Evolutionary conservation across 192 early-diverging fungal genomes (phyloP).

Genomic region (Phlyctochytrium planicorne): DNA sequence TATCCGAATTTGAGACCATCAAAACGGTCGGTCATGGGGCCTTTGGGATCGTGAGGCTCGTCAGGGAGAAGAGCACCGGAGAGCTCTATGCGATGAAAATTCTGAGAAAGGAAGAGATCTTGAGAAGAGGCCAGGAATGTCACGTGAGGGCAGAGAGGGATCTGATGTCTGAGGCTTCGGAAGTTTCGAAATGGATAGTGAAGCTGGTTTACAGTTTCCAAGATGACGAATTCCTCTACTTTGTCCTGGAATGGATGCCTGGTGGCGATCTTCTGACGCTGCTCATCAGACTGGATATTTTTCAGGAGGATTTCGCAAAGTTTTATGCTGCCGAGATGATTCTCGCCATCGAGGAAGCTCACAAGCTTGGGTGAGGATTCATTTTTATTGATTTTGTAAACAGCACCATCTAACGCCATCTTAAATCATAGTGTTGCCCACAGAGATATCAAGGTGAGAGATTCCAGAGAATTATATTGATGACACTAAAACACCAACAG

Average conservation of each 20-base stretch:
- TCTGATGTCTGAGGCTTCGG: slow-evolving; percentile 40
- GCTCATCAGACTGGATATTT: slow-evolving; percentile 50
- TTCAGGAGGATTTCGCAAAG: slow-evolving; percentile 20
- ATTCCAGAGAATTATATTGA: slow-evolving; percentile 4
- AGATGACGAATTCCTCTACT: slow-evolving; percentile 51
- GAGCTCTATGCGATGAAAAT: slow-evolving; percentile 56
- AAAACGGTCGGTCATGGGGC: slow-evolving; percentile 57
- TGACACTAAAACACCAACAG: slow-evolving; percentile 26
- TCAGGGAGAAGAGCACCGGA: slow-evolving; percentile 44
- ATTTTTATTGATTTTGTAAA: slow-evolving; percentile 2
- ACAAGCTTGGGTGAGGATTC: slow-evolving; percentile 44
- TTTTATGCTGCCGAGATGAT: slow-evolving; percentile 33
- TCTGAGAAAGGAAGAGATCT: slow-evolving; percentile 38
- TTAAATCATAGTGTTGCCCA: slow-evolving; percentile 44
- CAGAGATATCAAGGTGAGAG: slow-evolving; percentile 64
- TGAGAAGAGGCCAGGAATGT: slow-evolving; percentile 41
- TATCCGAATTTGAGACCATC: slow-evolving; percentile 53
- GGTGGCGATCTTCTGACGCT: slow-evolving; percentile 49
- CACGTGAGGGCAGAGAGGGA: slow-evolving; percentile 52
- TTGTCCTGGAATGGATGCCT: slow-evolving; percentile 56
- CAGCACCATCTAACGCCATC: background rate
- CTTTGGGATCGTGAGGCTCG: slow-evolving; percentile 61
- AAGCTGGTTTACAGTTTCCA: slow-evolving; percentile 50
- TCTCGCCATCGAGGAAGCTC: slow-evolving; percentile 52
- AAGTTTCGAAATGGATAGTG: slow-evolving; percentile 49